Base-by-base conservation (phyloP, 176 grass and related monocot species). In the Ensete glaucum region DNA sequence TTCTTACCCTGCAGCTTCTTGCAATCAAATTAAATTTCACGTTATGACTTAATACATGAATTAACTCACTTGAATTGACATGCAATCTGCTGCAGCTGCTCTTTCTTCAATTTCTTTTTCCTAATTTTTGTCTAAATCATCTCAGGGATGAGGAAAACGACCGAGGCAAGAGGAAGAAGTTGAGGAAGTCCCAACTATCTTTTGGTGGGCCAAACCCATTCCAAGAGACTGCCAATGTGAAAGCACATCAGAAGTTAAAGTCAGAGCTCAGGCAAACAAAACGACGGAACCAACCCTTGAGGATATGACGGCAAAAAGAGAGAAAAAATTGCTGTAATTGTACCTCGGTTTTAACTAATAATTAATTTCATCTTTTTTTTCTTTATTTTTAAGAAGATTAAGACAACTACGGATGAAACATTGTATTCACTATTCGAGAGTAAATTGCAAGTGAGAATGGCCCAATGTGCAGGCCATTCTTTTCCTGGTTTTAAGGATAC, bases 61-160 rank as follows among this genome's bases (percentile, higher is more conserved):
- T 43, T 43, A 43, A 43, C 34, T 43, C 34, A 6, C 34, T 43
- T 43, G 34, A 43, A 43, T 43, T 43, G 34, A 6, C 34, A 43
- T 43, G 34, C 34, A 43, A 43, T 43, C 34, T 43, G 34, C 34
- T 43, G 34, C 34, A 6, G 34, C 34, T 43, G 34, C 34, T 43
- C 34, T 43, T 43, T 43, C 34, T 43, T 43, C 34, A 43, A 43
- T 43, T 43, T 43, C 34, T 43, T 43, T 65, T 24, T 65, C 21
- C n/a, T 25, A 53, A 19, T 63, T 81, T 54, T 77, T 8, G 48
- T 22, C 50, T 79, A 59, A 75, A 57, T 71, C 49, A 73, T 83
- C 1, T 17, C 20, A 99, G 89, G 83, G 85, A 81, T 3, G 93
- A 90, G 70, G 85, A 86, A 49, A 92, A 96, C 43, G 89, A 96